Evolutionary conservation across 2,329 filamentous ascomycete species (phyloP).

Genomic region (Trichoderma afroharzianum): DNA sequence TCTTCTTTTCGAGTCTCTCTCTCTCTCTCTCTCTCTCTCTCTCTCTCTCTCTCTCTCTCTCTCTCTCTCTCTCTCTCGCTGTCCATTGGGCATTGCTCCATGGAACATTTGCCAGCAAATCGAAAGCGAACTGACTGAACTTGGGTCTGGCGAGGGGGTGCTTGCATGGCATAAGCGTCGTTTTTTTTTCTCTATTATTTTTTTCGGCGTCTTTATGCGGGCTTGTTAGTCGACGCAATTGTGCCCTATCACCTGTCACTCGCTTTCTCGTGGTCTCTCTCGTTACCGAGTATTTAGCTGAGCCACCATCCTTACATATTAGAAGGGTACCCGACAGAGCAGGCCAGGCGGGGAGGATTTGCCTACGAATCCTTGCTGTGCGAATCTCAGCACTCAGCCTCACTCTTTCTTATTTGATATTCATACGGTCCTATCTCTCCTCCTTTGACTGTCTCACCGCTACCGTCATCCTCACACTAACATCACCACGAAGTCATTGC

Average conservation of each 20-base stretch:
- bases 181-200: background rate
- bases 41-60: too few species aligned
- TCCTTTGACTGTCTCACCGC: background rate
- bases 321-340: background rate
- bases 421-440: background rate
- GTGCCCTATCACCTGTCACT: conserved; percentile 1
- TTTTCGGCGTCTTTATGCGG: conserved; percentile 1
- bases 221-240: conserved; percentile 1
- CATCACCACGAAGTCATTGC: conserved; percentile 13
- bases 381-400: background rate
- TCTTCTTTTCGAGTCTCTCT: background rate
- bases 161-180: conserved; percentile 14
- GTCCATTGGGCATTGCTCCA: background rate
- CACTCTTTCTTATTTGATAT: background rate
- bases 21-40: too few species aligned
- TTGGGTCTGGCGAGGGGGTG: background rate
- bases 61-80: background rate
- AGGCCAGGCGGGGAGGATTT: background rate
- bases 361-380: background rate
- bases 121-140: background rate
- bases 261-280: background rate
- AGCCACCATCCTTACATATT: background rate
- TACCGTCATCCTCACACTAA: background rate
- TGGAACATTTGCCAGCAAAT: background rate
- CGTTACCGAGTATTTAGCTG: background rate